phyloP scores from a whole-genome alignment of 2,329 filamentous ascomycete species.

The Aspergillus sp. region DNA sequence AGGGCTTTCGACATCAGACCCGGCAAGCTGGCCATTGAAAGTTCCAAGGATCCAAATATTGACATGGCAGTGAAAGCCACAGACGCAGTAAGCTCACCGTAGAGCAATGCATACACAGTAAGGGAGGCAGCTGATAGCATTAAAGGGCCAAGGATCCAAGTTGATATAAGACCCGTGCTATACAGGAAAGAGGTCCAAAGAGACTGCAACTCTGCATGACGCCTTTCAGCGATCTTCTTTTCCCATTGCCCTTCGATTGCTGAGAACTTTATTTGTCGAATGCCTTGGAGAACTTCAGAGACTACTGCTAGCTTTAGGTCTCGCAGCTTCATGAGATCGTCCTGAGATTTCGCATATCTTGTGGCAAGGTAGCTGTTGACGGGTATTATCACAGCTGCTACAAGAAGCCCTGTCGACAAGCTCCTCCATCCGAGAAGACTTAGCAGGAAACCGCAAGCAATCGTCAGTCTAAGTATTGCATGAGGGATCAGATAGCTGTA shows the following conservation, averaged over 20 bases:
- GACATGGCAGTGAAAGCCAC: slow-evolving; percentile 71
- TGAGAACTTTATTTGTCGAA: slow-evolving; percentile 76
- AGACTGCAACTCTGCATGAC: slow-evolving; percentile 58
- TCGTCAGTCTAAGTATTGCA: slow-evolving; percentile 54
- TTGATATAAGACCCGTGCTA: slow-evolving; percentile 57
- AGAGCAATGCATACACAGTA: slow-evolving; percentile 57
- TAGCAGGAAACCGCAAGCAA: slow-evolving; percentile 59
- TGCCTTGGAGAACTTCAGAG: slow-evolving; percentile 67
- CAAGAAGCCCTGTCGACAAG: slow-evolving; percentile 57
- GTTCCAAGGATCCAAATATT: slow-evolving; percentile 67
- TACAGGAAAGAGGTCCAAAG: slow-evolving; percentile 60
- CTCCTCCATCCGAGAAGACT: slow-evolving; percentile 64
- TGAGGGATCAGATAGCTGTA: slow-evolving; percentile 60
- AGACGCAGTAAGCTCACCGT: slow-evolving; percentile 60
- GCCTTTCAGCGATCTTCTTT: slow-evolving; percentile 56
- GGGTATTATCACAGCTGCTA: slow-evolving; percentile 58
- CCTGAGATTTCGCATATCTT: slow-evolving; percentile 57
- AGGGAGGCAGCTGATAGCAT: slow-evolving; percentile 66
- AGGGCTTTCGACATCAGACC: slow-evolving; percentile 64
- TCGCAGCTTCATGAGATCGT: slow-evolving; percentile 64
- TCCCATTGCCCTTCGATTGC: slow-evolving; percentile 70
- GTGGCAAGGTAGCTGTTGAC: slow-evolving; percentile 61
- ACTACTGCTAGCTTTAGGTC: slow-evolving; percentile 68
- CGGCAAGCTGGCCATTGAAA: slow-evolving; percentile 63
- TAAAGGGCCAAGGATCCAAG: slow-evolving; percentile 67